These are phyloP conservation scores for Cryomyces minteri DNA, from an alignment of 495 filamentous ascomycete genomes.

Conservation along the genomic window DNA sequence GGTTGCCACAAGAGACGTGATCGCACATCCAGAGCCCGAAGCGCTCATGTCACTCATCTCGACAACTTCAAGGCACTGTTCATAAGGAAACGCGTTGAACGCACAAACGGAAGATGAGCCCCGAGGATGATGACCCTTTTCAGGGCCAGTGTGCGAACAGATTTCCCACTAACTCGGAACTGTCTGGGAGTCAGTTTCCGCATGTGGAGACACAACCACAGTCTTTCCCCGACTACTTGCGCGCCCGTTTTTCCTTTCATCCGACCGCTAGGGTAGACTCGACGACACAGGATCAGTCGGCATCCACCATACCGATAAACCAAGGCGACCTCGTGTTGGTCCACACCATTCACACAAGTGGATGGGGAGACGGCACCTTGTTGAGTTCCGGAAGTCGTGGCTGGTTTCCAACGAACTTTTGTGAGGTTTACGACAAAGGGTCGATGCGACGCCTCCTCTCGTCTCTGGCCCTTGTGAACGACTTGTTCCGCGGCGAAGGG, in stretches of 20 bases:
- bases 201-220: too few species aligned
- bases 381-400: slow-evolving; percentile 74
- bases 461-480: slow-evolving; percentile 83
- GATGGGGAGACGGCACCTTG: slow-evolving; percentile 97
- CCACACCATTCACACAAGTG: slow-evolving; percentile 94
- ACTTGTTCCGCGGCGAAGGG: slow-evolving; percentile 57
- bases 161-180: too few species aligned
- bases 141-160: too few species aligned
- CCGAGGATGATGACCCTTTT: too few species aligned
- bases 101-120: too few species aligned
- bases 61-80: too few species aligned
- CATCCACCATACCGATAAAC: slow-evolving; percentile 66
- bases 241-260: slow-evolving; percentile 90
- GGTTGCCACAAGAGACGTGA: too few species aligned
- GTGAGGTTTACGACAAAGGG: slow-evolving; percentile 77
- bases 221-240: slow-evolving; percentile 76
- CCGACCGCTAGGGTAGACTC: slow-evolving; percentile 51
- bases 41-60: too few species aligned
- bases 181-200: too few species aligned
- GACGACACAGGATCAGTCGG: slow-evolving; percentile 38
- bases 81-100: too few species aligned
- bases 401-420: slow-evolving; percentile 98
- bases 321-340: slow-evolving; percentile 85
- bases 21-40: too few species aligned
- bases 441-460: slow-evolving; percentile 72